Base-by-base conservation (phyloP, 2,329 filamentous ascomycete species). In the Cryphonectria naterciae region DNA sequence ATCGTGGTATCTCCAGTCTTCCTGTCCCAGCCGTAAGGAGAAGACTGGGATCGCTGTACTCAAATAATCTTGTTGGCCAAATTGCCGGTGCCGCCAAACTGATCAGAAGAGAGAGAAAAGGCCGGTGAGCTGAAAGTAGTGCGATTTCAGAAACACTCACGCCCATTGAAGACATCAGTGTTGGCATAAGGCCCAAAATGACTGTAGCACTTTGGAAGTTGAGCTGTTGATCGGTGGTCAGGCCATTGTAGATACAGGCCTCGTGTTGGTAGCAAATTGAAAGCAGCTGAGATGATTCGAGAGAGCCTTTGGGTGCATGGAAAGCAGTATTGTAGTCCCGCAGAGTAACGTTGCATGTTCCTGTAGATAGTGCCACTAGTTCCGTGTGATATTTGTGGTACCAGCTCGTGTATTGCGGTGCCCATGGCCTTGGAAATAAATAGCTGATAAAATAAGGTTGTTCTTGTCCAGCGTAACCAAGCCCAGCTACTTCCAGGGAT, bases 211-310 rank as follows among this genome's bases (percentile, higher is more conserved):
- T 52, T 35, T 65, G 62, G 62, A 65, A 65, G 25, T 65, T 65
- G 39, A 65, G 62, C 15, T 64, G 62, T 32, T 49, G n/a, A 10
- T 65, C 41, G 43, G 62, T 65, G 10, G 62, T 49, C n/a, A 65
- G 43, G 41, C 43, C 62, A 49, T 65, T 32, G 17, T 32, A 65
- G 35, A 65, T 13, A 28, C 62, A 65, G 4, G 25, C 13, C 41
- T 65, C 62, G 41, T 65, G 62, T 49, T 65, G 41, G 25, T 65
- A 65, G 62, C 62, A 65, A 25, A 65, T 15, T 32, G 41, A 35
- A 28, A 65, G 28, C 39, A 65, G 43, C 62, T 65, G 7, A 10
- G 62, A 65, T 49, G 62, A 49, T 32, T 49, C 39, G 13, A 43
- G 19, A 22, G 62, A 65, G 62, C 62, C 62, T 8, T 19, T 22